Conservation (phyloP, 1,284 basidiomycete species). For the Puccinia coronata region DNA sequence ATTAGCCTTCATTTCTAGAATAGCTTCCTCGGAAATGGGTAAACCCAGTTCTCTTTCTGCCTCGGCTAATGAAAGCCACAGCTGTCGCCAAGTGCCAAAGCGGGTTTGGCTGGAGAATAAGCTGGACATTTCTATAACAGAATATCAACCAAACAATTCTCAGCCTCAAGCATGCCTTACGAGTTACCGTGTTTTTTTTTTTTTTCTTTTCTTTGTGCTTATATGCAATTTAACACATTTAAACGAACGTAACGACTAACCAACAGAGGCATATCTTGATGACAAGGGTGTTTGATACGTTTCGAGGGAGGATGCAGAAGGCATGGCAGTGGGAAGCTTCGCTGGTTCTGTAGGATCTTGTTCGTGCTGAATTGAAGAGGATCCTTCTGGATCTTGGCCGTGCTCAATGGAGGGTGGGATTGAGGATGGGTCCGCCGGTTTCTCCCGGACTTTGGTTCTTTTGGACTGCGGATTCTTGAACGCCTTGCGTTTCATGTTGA, state of each 20-base stretch:
- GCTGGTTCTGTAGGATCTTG: too few relatives aligned
- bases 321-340: conserved; percentile 26
- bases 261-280: conserved; percentile 54
- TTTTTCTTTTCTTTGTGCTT: too few relatives aligned
- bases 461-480: too few relatives aligned
- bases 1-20: conserved; percentile 58
- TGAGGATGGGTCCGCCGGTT: too few relatives aligned
- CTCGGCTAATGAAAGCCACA: conserved; percentile 59
- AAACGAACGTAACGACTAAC: neutral
- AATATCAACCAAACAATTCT: neutral
- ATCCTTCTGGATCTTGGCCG: too few relatives aligned
- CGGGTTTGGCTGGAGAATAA: conserved; percentile 53
- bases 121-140: conserved; percentile 37
- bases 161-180: neutral
- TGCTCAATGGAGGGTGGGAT: too few relatives aligned
- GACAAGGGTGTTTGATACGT: conserved; percentile 63
- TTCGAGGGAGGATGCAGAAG: conserved; percentile 55
- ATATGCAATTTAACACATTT: too few relatives aligned
- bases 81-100: conserved; percentile 58
- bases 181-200: too few relatives aligned
- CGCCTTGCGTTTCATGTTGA: too few relatives aligned
- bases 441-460: too few relatives aligned
- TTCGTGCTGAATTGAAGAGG: too few relatives aligned
- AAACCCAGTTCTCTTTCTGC: conserved; percentile 59
- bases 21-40: conserved; percentile 58